Base-by-base conservation (phyloP, 2,329 filamentous ascomycete genomes). In the Reticulascus tulasneorum region DNA sequence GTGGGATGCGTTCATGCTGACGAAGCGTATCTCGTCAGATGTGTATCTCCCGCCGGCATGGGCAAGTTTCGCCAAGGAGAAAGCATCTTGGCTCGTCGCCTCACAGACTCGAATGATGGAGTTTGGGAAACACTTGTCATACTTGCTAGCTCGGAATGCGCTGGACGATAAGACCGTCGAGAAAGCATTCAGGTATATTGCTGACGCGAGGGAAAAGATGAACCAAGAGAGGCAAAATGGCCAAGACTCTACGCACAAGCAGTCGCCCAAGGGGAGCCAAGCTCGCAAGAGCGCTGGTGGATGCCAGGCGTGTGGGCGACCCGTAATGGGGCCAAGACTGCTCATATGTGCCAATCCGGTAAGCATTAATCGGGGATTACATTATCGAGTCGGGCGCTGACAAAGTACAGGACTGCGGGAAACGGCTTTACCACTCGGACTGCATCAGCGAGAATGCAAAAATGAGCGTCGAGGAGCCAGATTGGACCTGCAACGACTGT, bases 1-100 rank as follows among this genome's bases (percentile, higher is more conserved):
- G 44, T 80, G 75, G 75, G 75, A 79, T 41, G 62, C 66, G 2
- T 77, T 72, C 46, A 68, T 77, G 29, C 64, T 75, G 8, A 60
- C 60, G 28, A 65, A 71, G 46, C 69, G 65, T 35, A 56, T 78
- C 29, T 72, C 69, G 6, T 71, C 73, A 5, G 65, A 66, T 20
- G 66, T 68, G 4, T 76, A 73, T 47, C 61, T 79, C 10, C 64
- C 73, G 9, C 64, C 64, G 4, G 63, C 67, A 13, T 76, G 77
- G 60, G 50, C 75, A 26, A 62, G 59, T 17, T 80, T 79, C 49
- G 57, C 75, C 24, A 55, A 62, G 33, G 57, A 67, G 13, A 75
- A 75, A 49, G 67, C 67, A 1, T 29, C 50, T 4, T 80, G 76
- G 76, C 55, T 80, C n/a, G 61, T 66, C 9, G 61, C 61, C 7